phyloP scores from a whole-genome alignment of 306 rosid species.

The Cicer pinnatifidum region DNA sequence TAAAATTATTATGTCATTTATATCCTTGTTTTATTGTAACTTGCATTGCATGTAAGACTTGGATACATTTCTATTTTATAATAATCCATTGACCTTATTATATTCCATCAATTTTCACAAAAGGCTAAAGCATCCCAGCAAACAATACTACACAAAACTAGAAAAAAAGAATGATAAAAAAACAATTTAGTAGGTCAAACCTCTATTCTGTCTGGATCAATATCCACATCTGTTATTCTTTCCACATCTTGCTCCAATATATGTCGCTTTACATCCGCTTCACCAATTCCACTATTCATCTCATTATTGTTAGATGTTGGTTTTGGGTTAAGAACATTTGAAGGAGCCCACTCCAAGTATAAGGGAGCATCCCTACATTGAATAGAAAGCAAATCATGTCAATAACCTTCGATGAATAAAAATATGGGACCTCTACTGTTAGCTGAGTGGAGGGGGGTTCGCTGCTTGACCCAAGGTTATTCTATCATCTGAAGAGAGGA shows the following conservation, averaged over 20 bases:
- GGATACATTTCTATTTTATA: not conserved
- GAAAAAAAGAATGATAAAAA: slow-evolving; percentile 9
- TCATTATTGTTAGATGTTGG: slow-evolving; percentile 53
- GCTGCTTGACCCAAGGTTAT: slow-evolving; percentile 8
- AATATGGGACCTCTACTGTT: slow-evolving; percentile 19
- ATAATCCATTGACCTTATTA: slow-evolving; percentile 6
- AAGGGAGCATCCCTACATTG: slow-evolving; percentile 80
- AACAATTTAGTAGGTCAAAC: slow-evolving; percentile 52
- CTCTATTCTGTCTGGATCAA: slow-evolving; percentile 92
- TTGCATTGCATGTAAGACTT: slow-evolving; percentile 28
- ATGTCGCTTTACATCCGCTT: slow-evolving; percentile 67
- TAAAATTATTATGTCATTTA: slow-evolving; percentile 17
- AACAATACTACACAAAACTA: slow-evolving; percentile 4
- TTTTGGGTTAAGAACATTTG: slow-evolving; percentile 63
- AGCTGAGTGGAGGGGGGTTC: not conserved
- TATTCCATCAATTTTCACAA: slow-evolving; percentile 18
- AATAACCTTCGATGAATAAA: slow-evolving; percentile 34
- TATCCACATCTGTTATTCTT: slow-evolving; percentile 64
- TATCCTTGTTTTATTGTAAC: slow-evolving; percentile 9
- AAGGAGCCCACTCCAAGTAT: slow-evolving; percentile 97
- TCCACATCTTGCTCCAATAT: slow-evolving; percentile 66
- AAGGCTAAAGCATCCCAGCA: slow-evolving; percentile 34
- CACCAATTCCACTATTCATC: slow-evolving; percentile 54
- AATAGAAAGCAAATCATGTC: slow-evolving; percentile 37
- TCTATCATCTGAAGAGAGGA: not conserved